phyloP scores from a whole-genome alignment of 1,284 basidiomycete genomes.

The Phlebopus sp. region DNA sequence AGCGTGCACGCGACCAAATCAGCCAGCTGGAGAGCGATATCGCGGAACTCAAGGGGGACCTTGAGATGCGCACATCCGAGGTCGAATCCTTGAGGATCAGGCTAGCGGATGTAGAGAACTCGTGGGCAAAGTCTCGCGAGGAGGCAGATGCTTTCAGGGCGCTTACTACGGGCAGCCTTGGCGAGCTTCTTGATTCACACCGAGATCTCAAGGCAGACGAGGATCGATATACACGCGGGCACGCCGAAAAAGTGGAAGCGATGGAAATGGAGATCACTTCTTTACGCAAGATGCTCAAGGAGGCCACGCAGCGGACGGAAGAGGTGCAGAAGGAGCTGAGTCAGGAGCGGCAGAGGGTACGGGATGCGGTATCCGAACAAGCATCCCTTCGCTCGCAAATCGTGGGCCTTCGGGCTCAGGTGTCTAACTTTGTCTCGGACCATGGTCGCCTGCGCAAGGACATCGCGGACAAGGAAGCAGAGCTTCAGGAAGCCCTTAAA shows the following conservation, averaged over 20 bases:
- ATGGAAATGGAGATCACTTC: slow-evolving; percentile 76
- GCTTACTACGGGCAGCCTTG: slow-evolving; percentile 80
- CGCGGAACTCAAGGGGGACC: slow-evolving; percentile 72
- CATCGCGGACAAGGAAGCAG: slow-evolving; percentile 64
- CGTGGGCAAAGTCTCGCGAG: slow-evolving; percentile 85
- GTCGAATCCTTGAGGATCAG: slow-evolving; percentile 65
- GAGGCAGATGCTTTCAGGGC: slow-evolving; percentile 85
- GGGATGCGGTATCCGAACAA: slow-evolving; percentile 70
- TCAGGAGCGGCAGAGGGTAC: slow-evolving; percentile 66
- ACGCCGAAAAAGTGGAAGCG: slow-evolving; percentile 78
- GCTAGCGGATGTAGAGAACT: slow-evolving; percentile 76
- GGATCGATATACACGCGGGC: slow-evolving; percentile 67
- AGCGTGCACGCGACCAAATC: slow-evolving; percentile 66
- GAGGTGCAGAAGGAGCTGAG: slow-evolving; percentile 67
- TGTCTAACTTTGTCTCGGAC: slow-evolving; percentile 72
- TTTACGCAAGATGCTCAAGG: slow-evolving; percentile 75
- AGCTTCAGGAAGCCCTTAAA: slow-evolving; percentile 65
- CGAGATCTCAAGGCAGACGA: slow-evolving; percentile 78
- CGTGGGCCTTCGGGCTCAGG: slow-evolving; percentile 73
- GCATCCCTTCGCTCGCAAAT: slow-evolving; percentile 75
- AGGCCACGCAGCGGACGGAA: slow-evolving; percentile 69
- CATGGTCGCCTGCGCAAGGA: slow-evolving; percentile 71
- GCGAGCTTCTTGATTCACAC: slow-evolving; percentile 82
- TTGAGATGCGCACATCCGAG: slow-evolving; percentile 73
- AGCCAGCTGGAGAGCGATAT: slow-evolving; percentile 70